These are phyloP conservation scores for Anaeromyces robustus DNA, from an alignment of 192 early-diverging fungal species.

Conservation along the genomic window DNA sequence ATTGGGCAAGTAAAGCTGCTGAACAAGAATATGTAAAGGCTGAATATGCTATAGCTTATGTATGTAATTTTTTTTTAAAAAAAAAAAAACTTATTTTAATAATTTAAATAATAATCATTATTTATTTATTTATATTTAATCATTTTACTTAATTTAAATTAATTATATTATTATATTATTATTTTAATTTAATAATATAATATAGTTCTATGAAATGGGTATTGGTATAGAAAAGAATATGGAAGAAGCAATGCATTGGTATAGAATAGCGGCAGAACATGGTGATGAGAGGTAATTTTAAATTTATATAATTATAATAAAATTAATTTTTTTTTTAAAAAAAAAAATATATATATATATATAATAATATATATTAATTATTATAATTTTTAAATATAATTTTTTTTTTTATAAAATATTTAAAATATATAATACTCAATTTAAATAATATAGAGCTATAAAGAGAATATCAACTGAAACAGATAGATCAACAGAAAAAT, in stretches of 20 bases:
- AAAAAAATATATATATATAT: too few relatives aligned
- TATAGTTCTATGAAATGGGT: conserved; percentile 5
- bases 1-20: conserved; percentile 2
- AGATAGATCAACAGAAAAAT: not conserved
- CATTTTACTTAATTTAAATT: not conserved
- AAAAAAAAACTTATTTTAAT: not conserved
- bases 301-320: too few relatives aligned
- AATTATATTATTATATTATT: not conserved
- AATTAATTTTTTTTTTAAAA: too few relatives aligned
- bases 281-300: conserved; percentile 2
- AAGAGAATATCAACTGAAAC: not conserved
- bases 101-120: not conserved
- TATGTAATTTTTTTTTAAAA: not conserved
- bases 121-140: too few relatives aligned
- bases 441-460: not conserved
- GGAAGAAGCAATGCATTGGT: not conserved
- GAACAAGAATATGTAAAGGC: conserved; percentile 6
- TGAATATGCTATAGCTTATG: conserved; percentile 5
- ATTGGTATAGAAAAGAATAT: conserved; percentile 1
- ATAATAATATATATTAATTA: too few relatives aligned
- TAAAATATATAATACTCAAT: too few relatives aligned
- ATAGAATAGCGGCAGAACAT: not conserved
- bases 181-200: too few relatives aligned
- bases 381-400: too few relatives aligned
- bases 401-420: too few relatives aligned